Evolutionary conservation across 768 basidiomycete species (phyloP).

Genomic region (Amanita phalloides): DNA sequence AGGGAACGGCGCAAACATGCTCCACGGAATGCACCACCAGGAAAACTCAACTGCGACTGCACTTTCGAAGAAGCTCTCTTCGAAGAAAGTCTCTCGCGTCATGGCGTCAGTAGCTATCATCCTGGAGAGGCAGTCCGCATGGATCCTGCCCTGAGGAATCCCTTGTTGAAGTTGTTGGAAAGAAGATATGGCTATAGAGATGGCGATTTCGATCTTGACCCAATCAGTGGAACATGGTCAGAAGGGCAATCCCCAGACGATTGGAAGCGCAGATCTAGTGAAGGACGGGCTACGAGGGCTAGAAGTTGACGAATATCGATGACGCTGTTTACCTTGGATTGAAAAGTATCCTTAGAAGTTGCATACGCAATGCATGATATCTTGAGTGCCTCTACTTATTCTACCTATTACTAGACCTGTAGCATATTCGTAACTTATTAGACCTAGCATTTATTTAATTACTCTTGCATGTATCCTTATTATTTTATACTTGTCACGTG

Average conservation of each 20-base stretch:
- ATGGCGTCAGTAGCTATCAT: constrained; percentile 71
- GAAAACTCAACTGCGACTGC: constrained; percentile 80
- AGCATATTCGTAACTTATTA: neutral
- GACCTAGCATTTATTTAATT: neutral
- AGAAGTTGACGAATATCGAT: constrained; percentile 17
- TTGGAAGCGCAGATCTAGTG: constrained; percentile 53
- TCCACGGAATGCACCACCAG: constrained; percentile 70
- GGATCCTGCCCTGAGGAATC: constrained; percentile 80
- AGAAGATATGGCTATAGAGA: constrained; percentile 70
- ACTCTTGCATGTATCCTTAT: neutral
- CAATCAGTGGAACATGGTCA: constrained; percentile 53
- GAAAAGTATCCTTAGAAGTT: neutral
- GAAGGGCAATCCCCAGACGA: constrained; percentile 48
- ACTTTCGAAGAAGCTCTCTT: constrained; percentile 78
- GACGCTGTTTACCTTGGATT: constrained; percentile 2
- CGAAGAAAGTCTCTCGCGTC: constrained; percentile 73
- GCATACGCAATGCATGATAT: neutral
- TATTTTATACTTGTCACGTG: neutral
- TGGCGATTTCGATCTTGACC: constrained; percentile 76
- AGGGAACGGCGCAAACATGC: constrained; percentile 71
- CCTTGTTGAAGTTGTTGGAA: constrained; percentile 62
- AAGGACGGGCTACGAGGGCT: constrained; percentile 21
- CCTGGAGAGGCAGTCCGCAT: constrained; percentile 82
- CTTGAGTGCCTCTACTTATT: neutral
- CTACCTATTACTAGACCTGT: neutral